Conservation (phyloP, 2,329 filamentous ascomycete species). For the Pseudocercospora macadamiae region DNA sequence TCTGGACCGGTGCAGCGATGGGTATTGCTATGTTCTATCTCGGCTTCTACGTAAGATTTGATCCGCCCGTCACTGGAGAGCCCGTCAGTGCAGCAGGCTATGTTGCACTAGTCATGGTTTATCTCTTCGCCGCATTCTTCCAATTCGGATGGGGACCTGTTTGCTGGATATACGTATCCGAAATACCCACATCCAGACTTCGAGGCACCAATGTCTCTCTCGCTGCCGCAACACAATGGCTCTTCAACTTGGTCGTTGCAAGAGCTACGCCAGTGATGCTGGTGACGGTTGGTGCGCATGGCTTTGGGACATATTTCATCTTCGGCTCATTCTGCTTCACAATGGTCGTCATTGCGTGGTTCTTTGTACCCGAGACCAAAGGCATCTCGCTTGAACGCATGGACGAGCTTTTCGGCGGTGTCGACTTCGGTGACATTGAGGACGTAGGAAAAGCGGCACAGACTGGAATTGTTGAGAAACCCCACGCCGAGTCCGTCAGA, state of each 20-base stretch:
- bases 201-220: conserved; percentile 68
- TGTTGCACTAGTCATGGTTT: conserved; percentile 70
- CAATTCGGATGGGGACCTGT: conserved; percentile 67
- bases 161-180: conserved; percentile 72
- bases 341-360: conserved; percentile 64
- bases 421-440: conserved; percentile 15
- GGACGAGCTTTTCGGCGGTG: conserved; percentile 36
- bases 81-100: conserved; percentile 67
- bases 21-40: conserved; percentile 68
- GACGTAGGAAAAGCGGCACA: conserved; percentile 8
- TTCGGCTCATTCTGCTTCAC: conserved; percentile 62
- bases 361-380: conserved; percentile 74
- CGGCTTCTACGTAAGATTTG: conserved; percentile 68
- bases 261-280: conserved; percentile 69
- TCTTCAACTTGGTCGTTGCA: conserved; percentile 74
- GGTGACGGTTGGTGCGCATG: conserved; percentile 51
- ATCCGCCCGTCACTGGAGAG: conserved; percentile 57
- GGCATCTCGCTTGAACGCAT: conserved; percentile 41
- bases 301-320: conserved; percentile 53
- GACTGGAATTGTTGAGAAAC: conserved; percentile 15
- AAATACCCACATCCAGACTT: conserved; percentile 69
- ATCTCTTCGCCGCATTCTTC: conserved; percentile 70
- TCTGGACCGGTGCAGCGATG: conserved; percentile 50
- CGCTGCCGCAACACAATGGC: conserved; percentile 63
- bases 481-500: conserved; percentile 11